Evolutionary conservation across 1,284 basidiomycete genomes (phyloP), one percentile per base, ranked within the genome.

Genomic region (Earliella scabrosa): DNA sequence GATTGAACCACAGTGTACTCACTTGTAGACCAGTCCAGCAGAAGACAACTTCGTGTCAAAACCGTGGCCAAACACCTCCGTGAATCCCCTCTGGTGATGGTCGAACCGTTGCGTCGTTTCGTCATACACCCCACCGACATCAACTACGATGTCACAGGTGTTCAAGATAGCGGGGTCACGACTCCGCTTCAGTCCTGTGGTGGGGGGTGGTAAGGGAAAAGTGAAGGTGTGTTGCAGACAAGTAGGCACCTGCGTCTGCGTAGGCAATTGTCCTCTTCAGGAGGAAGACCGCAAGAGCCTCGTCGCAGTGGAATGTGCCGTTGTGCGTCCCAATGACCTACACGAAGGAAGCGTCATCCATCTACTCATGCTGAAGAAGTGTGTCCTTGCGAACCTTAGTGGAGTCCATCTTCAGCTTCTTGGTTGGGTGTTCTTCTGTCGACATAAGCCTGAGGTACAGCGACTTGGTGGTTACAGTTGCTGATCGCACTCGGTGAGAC

Each of bases 251-350:
- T 66, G 93, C 87, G 66, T 87, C 80, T 47, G 81, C 83, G 74
- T 93, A 98, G 23, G 82, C 76, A 21, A 83, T 77, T 1, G 96
- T 95, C 66, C 87, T 87, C 50, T 87, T 86, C 39, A 99, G 81
- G 56, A 99, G 80, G 74, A 90, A 95, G n/a, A 97, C 93, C 1
- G 95, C 95, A 20, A 97, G 82, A 0, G 94, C 94, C 74, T 97
- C 96, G 70, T 99, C 97, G 70, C 95, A 97, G 71, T 99, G 97
- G 73, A 98, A 98, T 0, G 93, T 95, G 21, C 96, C 96, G 60
- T 92, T 94, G 75, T 98, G 96, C 2, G 96, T 98, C 49, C 94
- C 94, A 67, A 97, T 96, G 36, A 82, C 71, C 88, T 91, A 62
- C 13, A 32, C 21, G 41, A 20, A 16, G 7, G 8, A 40, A 8